These are phyloP conservation scores for Solanum rostratum DNA, from an alignment of 257 asterid species.

Conservation along the genomic window DNA sequence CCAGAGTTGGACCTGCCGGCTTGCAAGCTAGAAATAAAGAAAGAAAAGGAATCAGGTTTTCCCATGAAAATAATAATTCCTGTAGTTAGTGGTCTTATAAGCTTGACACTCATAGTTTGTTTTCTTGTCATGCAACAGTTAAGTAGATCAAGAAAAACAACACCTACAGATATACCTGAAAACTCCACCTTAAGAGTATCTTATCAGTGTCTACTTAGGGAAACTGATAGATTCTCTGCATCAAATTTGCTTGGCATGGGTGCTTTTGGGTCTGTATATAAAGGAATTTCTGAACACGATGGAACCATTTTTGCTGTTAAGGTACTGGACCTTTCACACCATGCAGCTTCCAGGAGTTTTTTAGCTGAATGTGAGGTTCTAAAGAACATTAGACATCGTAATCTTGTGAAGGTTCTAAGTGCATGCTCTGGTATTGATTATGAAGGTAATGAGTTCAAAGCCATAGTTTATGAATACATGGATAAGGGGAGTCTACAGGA, in stretches of 20 bases:
- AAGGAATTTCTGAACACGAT: neutral
- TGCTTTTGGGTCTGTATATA: conserved; percentile 11
- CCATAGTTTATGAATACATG: conserved; percentile 18
- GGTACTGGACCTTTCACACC: conserved; percentile 8
- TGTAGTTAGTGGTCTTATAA: neutral
- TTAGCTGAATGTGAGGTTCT: conserved; percentile 16
- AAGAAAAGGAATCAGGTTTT: neutral
- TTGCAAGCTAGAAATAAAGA: neutral
- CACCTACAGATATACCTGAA: neutral
- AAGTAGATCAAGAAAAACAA: neutral
- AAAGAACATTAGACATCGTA: conserved; percentile 15
- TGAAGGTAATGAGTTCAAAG: conserved; percentile 16
- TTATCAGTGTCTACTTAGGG: conserved; percentile 11
- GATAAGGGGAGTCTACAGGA: conserved; percentile 9
- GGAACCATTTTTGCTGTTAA: conserved; percentile 6
- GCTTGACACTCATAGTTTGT: neutral
- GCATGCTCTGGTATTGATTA: conserved; percentile 11
- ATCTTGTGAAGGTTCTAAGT: conserved; percentile 9
- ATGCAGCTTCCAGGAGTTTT: conserved; percentile 18
- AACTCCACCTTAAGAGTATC: neutral
- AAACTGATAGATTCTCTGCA: conserved; percentile 4
- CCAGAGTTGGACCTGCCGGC: conserved; percentile 3
- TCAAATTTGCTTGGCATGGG: conserved; percentile 10
- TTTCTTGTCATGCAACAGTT: neutral
- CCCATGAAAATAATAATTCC: neutral